phyloP scores from a whole-genome alignment of 352 stramenopile species.

The Phytophthora palmivora region DNA sequence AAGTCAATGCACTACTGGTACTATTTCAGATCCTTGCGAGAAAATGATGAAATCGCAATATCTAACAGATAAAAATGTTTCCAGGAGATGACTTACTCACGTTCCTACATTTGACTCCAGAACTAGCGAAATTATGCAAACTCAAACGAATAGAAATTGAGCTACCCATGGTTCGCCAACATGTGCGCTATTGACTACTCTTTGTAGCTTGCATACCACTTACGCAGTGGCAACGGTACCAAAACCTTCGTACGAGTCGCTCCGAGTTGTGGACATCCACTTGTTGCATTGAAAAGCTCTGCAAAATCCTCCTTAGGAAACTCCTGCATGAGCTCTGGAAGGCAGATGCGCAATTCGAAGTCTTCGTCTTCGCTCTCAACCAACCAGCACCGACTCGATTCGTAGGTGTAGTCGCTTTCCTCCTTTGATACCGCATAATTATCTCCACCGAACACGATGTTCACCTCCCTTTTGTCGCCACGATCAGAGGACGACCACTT shows the following conservation, averaged over 20 bases:
- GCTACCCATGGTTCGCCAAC: too few relatives aligned
- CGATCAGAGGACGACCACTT: conserved; percentile 21
- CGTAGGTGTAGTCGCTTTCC: conserved; percentile 8
- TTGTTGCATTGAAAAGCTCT: conserved; percentile 23
- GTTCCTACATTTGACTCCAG: too few relatives aligned
- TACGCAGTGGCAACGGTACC: conserved; percentile 36
- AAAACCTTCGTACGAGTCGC: conserved; percentile 2
- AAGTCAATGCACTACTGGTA: too few relatives aligned
- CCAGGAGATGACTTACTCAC: too few relatives aligned
- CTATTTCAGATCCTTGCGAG: too few relatives aligned
- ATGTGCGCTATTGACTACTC: background rate
- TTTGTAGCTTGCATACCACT: conserved; percentile 45
- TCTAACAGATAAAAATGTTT: too few relatives aligned
- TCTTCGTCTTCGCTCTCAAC: conserved; percentile 25
- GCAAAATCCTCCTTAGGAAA: conserved; percentile 14
- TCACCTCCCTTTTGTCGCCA: conserved; percentile 10
- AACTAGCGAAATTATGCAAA: background rate
- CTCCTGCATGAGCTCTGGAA: background rate
- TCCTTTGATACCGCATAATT: conserved; percentile 28
- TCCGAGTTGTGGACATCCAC: conserved; percentile 26
- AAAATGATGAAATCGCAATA: too few relatives aligned
- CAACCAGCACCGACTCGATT: conserved; percentile 30
- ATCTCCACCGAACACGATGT: conserved; percentile 14
- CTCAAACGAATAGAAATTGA: background rate
- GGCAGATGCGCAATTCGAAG: conserved; percentile 19